A percentile compares a stretch with the other conserved stretches of the same genome.
phyloP scores from a whole-genome alignment of 2,329 filamentous ascomycete genomes.

The Leptographium galeiforme region DNA sequence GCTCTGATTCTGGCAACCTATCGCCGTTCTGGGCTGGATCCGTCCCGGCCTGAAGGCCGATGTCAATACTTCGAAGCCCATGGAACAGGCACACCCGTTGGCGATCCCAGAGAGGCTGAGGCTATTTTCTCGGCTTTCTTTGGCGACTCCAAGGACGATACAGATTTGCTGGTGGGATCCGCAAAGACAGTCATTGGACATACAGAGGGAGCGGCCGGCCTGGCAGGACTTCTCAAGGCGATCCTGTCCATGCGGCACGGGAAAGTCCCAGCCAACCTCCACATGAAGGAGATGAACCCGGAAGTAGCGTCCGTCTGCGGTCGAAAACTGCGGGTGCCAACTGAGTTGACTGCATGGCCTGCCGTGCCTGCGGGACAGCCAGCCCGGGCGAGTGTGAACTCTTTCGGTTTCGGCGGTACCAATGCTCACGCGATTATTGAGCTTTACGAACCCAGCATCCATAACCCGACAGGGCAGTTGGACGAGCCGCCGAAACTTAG shows the following conservation, averaged over 20 bases:
- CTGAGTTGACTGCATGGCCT: not conserved
- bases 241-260: conserved; percentile 26
- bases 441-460: not conserved
- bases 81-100: conserved; percentile 21
- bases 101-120: conserved; percentile 23
- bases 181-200: conserved; percentile 34
- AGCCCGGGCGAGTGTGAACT: conserved; percentile 29
- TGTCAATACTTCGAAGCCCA: conserved; percentile 36
- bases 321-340: not conserved
- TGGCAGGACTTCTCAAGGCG: conserved; percentile 33
- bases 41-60: conserved; percentile 16
- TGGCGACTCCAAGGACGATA: conserved; percentile 8
- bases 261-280: conserved; percentile 28
- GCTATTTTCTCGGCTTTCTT: conserved; percentile 30
- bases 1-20: conserved; percentile 31
- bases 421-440: conserved; percentile 31
- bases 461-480: not conserved
- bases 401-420: conserved; percentile 31
- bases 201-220: conserved; percentile 33
- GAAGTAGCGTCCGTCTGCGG: conserved; percentile 22
- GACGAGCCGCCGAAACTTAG: not conserved
- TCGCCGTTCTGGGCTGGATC: conserved; percentile 25
- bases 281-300: conserved; percentile 26
- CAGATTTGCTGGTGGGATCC: conserved; percentile 22
- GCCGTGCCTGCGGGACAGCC: conserved; percentile 20